A percentile compares a stretch with the other conserved stretches of the same genome.
Conservation (phyloP, 1,284 basidiomycete genomes). For the Cystobasidium slooffiae region DNA sequence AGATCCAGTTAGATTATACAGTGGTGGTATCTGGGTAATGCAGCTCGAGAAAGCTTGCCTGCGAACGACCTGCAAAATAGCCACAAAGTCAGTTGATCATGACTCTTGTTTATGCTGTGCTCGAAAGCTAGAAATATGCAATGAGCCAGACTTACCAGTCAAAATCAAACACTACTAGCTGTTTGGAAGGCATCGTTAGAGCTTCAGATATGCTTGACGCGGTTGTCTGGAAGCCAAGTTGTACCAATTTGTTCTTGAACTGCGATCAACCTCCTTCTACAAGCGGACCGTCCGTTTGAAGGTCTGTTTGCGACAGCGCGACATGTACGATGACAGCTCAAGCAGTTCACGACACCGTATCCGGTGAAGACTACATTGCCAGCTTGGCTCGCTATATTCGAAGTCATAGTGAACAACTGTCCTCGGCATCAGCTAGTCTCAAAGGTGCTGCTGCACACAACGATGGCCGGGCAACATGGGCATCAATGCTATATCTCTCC, state of each 20-base stretch:
- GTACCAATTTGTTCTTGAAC: too few species aligned
- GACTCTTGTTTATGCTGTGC: not conserved
- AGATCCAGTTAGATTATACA: not conserved
- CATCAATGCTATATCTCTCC: constrained; percentile 54
- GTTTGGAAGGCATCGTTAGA: constrained; percentile 59
- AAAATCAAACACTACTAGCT: constrained; percentile 94
- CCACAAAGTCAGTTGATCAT: constrained; percentile 71
- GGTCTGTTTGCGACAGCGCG: not conserved
- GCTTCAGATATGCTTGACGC: not conserved
- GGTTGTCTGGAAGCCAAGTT: not conserved
- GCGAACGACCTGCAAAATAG: constrained; percentile 69
- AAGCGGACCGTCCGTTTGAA: not conserved
- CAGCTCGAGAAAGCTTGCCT: constrained; percentile 32
- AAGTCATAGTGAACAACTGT: constrained; percentile 70
- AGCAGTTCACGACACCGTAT: not conserved
- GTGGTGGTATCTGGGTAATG: not conserved
- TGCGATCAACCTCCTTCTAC: too few species aligned
- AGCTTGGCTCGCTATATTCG: constrained; percentile 70
- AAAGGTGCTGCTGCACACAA: constrained; percentile 64
- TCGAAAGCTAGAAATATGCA: not conserved
- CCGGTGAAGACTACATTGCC: constrained; percentile 73
- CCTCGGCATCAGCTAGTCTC: constrained; percentile 61
- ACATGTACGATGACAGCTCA: constrained; percentile 4
- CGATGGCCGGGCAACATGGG: constrained; percentile 63
- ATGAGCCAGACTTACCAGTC: constrained; percentile 73